These are phyloP conservation scores for Candida cerambycidarum DNA, from an alignment of 805 yeast species.

Conservation along the genomic window DNA sequence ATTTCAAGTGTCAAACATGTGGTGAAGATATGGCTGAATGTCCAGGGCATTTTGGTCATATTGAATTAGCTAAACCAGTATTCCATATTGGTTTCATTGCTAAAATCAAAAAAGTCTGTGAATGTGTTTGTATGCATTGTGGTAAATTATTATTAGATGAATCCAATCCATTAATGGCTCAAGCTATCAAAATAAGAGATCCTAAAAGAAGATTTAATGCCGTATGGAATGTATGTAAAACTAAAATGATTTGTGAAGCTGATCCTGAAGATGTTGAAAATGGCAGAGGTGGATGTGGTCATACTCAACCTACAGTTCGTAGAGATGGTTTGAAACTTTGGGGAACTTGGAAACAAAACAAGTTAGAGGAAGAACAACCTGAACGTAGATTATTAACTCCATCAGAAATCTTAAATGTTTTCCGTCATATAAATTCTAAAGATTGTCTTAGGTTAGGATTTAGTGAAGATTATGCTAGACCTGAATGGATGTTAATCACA, in stretches of 20 bases:
- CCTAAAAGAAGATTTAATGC: slow-evolving; percentile 96
- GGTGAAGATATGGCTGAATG: slow-evolving; percentile 99
- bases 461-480: slow-evolving; percentile 94
- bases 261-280: slow-evolving; percentile 42
- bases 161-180: slow-evolving; percentile 75
- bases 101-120: slow-evolving; percentile 92
- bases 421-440: slow-evolving; percentile 83
- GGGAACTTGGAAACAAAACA: slow-evolving; percentile 97
- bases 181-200: slow-evolving; percentile 84
- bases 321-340: slow-evolving; percentile 93
- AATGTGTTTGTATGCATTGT: slow-evolving; percentile 98
- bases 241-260: slow-evolving; percentile 94
- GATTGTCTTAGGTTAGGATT: slow-evolving; percentile 85
- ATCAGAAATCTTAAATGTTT: slow-evolving; percentile 84
- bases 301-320: slow-evolving; percentile 91
- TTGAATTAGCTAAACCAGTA: slow-evolving; percentile 96
- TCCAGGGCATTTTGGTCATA: slow-evolving; percentile 99
- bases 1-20: slow-evolving; percentile 97
- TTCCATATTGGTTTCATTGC: slow-evolving; percentile 97
- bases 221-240: slow-evolving; percentile 89
- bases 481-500: slow-evolving; percentile 96
- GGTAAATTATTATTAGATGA: slow-evolving; percentile 92
- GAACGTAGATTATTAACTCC: slow-evolving; percentile 89
- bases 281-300: slow-evolving; percentile 97
- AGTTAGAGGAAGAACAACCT: slow-evolving; percentile 83